phyloP scores from a whole-genome alignment of 2,329 filamentous ascomycete species.

The Trichoderma lentiforme region DNA sequence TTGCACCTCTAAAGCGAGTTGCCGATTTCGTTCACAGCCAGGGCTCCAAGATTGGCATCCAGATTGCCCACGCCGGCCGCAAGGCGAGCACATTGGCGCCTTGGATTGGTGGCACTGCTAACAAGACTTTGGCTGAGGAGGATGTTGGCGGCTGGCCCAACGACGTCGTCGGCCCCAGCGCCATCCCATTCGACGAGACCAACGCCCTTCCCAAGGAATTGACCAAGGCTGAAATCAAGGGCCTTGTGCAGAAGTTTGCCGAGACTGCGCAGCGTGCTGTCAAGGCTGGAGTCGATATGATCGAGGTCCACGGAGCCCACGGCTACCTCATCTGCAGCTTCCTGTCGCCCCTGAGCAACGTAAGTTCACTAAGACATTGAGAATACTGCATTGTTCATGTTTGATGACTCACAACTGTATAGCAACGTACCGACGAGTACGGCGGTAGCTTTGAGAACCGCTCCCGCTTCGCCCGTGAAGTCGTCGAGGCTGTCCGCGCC shows the following conservation, averaged over 20 bases:
- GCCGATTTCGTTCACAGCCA: conserved; percentile 80
- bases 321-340: conserved; percentile 68
- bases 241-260: conserved; percentile 60
- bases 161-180: conserved; percentile 50
- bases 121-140: conserved; percentile 49
- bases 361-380: conserved; percentile 25
- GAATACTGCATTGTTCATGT: not conserved
- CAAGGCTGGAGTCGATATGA: conserved; percentile 68
- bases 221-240: conserved; percentile 64
- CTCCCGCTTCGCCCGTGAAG: conserved; percentile 56
- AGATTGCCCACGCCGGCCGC: conserved; percentile 76
- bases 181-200: conserved; percentile 57
- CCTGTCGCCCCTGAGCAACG: conserved; percentile 56
- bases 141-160: conserved; percentile 55
- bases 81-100: conserved; percentile 61
- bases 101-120: conserved; percentile 56
- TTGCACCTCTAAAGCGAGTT: conserved; percentile 65
- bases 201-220: conserved; percentile 64
- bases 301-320: conserved; percentile 66
- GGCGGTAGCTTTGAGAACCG: conserved; percentile 65
- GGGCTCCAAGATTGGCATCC: conserved; percentile 71
- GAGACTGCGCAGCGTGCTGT: conserved; percentile 58
- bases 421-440: conserved; percentile 60
- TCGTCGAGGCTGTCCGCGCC: conserved; percentile 48
- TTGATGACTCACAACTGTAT: conserved; percentile 13